Evolutionary conservation across 1,139 yeast species (phyloP).

Genomic region (Hemisphaericaspora subhashii): DNA sequence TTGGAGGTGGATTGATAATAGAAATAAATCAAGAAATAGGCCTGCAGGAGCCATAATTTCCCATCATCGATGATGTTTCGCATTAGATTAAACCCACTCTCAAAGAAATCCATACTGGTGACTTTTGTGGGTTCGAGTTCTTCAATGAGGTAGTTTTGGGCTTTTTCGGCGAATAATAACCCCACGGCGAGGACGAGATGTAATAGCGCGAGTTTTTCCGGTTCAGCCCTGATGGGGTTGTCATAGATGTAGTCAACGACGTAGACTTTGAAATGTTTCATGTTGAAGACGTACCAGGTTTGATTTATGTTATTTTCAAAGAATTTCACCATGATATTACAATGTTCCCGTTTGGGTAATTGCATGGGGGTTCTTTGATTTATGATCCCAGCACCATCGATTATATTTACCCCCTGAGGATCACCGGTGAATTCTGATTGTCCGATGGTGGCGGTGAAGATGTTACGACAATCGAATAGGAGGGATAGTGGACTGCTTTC

Average conservation of each 20-base stretch:
- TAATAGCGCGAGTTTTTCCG: conserved; percentile 10
- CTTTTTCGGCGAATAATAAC: conserved; percentile 10
- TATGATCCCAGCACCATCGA: conserved; percentile 18
- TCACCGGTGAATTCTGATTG: conserved; percentile 9
- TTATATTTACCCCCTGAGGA: conserved; percentile 17
- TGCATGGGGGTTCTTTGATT: conserved; percentile 13
- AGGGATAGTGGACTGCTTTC: conserved; percentile 24
- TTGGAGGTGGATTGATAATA: conserved; percentile 36
- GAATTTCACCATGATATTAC: conserved; percentile 14
- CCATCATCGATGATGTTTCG: conserved; percentile 33
- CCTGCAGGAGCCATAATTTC: conserved; percentile 41
- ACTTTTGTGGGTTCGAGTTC: conserved; percentile 4
- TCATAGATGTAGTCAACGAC: conserved; percentile 18
- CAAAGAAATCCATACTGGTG: conserved; percentile 21
- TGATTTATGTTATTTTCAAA: conserved; percentile 21
- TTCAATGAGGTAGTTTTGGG: conserved; percentile 5
- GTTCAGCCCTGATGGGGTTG: conserved; percentile 10
- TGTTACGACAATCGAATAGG: conserved; percentile 21
- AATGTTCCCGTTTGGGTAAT: conserved; percentile 17
- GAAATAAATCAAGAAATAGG: conserved; percentile 32
- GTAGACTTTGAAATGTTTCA: conserved; percentile 11
- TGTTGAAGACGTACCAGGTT: conserved; percentile 18
- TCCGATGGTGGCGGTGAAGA: conserved; percentile 14
- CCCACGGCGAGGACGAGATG: conserved; percentile 13
- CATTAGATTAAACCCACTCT: conserved; percentile 30